Evolutionary conservation across 192 early-diverging fungal species (phyloP), one percentile per base, ranked within the genome.

Genomic region (Coemansia sp.): DNA sequence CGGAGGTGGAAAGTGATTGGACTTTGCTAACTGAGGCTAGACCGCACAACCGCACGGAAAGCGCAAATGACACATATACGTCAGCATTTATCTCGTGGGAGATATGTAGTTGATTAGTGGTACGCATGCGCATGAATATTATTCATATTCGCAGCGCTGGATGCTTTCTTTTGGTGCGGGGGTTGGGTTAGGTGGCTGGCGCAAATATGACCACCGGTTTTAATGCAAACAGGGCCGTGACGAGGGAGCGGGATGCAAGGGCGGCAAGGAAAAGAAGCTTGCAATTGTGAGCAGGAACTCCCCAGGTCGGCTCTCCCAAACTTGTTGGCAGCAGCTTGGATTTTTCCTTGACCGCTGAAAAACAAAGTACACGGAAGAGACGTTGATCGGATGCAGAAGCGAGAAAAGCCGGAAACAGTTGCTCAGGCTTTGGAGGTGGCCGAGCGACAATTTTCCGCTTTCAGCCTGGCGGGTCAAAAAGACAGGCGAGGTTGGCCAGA

Each of bases 81-180:
- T 35, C 32, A 35, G 32, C 32, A 35, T 35, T 35, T 35, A 47
- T 47, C 43, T 47, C 43, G 43, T 47, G 24, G 24, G 22, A 14
- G 19, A 53, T 29, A 56, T 29, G 29, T 32, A 14, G 24, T 47
- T 47, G 12, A 47, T 47, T 47, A 47, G 43, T 47, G 43, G 43
- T 9, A 27, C 54, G 25, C 55, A 57, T 57, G 55, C 15, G 55
- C 29, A 23, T 29, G 54, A 29, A 56, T 57, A 57, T 57, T 57
- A 57, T 19, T 57, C 55, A 56, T 56, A 56, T 12, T 56, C 54
- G 29, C 55, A 32, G 29, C 55, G 55, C 32, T 32, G 23, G 8
- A 25, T 55, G 53, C 53, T n/a, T 45, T 45, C 21, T 21, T 35
- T 35, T 35, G 32, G 32, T 35, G 32, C 8, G 32, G 32, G 32